phyloP scores from a whole-genome alignment of 2,329 filamentous ascomycete genomes.

The Aspergillus vadensis region DNA sequence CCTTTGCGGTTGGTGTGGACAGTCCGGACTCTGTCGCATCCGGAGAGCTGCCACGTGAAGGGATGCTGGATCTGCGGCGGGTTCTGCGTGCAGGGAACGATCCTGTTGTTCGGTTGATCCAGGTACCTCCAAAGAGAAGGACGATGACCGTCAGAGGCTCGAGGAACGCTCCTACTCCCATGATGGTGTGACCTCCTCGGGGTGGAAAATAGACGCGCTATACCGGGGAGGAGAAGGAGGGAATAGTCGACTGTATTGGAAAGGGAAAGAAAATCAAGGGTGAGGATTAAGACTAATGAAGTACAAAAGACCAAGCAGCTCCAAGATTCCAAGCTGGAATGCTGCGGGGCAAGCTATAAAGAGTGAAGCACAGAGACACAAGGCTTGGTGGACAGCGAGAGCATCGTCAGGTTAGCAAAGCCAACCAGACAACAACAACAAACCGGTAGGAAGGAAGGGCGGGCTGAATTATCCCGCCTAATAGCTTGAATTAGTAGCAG shows the following conservation, averaged over 20 bases:
- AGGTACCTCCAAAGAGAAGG: conserved; percentile 63
- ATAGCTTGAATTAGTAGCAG: not conserved
- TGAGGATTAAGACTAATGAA: not conserved
- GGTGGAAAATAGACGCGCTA: not conserved
- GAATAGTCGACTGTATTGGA: too few species aligned
- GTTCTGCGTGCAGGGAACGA: conserved; percentile 25
- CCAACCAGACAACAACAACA: not conserved
- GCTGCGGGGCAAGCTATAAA: not conserved
- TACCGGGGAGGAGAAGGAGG: not conserved
- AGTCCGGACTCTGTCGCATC: conserved; percentile 44
- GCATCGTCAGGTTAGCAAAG: not conserved
- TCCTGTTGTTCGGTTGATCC: conserved; percentile 58
- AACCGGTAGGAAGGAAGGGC: not conserved
- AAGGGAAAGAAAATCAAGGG: not conserved
- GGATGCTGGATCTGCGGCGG: conserved; percentile 24
- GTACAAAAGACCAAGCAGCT: not conserved
- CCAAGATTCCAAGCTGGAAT: not conserved
- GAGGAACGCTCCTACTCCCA: conserved; percentile 60
- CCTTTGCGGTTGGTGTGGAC: conserved; percentile 40
- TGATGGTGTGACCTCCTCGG: conserved; percentile 27
- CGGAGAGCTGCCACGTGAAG: conserved; percentile 34
- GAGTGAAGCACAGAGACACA: not conserved
- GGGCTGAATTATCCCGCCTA: not conserved
- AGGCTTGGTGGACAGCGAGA: not conserved
- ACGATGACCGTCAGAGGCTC: conserved; percentile 64